A percentile compares a stretch with the other conserved stretches of the same genome.
Evolutionary conservation across 805 yeast species (phyloP).

Genomic region (Saturnispora galanensis): DNA sequence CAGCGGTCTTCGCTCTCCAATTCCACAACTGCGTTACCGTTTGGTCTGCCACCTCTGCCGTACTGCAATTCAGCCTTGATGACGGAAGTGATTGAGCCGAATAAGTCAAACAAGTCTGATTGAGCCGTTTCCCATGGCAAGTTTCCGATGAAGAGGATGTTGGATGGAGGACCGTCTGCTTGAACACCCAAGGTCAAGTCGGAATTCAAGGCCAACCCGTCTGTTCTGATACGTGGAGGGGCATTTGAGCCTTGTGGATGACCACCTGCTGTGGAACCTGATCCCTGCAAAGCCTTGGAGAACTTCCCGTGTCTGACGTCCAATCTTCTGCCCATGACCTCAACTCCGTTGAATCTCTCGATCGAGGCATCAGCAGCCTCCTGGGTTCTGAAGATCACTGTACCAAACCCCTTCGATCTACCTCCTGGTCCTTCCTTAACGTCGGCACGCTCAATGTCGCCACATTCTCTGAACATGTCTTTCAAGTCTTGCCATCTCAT

Average conservation of each 20-base stretch:
- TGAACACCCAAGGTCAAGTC: conserved; percentile 59
- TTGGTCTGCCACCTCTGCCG: conserved; percentile 51
- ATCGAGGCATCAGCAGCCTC: conserved; percentile 70
- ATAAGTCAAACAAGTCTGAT: conserved; percentile 74
- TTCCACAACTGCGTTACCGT: conserved; percentile 78
- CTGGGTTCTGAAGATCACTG: conserved; percentile 55
- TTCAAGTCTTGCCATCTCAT: conserved; percentile 76
- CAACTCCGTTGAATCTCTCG: conserved; percentile 56
- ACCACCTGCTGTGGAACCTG: conserved; percentile 8
- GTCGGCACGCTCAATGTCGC: conserved; percentile 76
- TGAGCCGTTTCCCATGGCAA: conserved; percentile 85
- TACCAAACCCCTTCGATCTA: conserved; percentile 79
- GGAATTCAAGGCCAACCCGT: conserved; percentile 29
- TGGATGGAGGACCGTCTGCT: conserved; percentile 53
- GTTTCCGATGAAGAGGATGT: conserved; percentile 59
- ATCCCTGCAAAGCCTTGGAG: conserved; percentile 2
- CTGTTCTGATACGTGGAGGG: conserved; percentile 7
- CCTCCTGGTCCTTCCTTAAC: conserved; percentile 58
- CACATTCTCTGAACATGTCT: conserved; percentile 71
- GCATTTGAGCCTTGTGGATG: conserved; percentile 11
- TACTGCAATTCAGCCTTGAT: conserved; percentile 66
- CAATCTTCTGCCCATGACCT: conserved; percentile 63
- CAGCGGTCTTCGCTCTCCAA: conserved; percentile 66
- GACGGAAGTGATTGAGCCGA: conserved; percentile 75
- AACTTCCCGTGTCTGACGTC: conserved; percentile 70